Evolutionary conservation across 2,329 filamentous ascomycete genomes (phyloP).

Genomic region (Metarhizium rileyi): DNA sequence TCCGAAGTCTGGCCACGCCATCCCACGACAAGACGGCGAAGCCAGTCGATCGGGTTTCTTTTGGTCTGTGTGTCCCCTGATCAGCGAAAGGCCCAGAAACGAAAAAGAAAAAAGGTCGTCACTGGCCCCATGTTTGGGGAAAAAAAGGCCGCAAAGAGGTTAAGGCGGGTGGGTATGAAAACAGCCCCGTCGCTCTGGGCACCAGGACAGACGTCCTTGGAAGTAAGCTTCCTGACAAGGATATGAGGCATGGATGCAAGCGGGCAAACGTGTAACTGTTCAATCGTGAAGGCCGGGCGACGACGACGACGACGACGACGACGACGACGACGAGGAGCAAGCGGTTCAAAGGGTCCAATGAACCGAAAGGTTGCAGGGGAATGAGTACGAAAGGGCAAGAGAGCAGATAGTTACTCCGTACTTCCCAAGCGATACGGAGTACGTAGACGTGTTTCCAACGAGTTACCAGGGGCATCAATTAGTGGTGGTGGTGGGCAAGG

Average conservation of each 20-base stretch:
- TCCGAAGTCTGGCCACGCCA: neutral
- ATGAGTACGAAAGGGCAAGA: too few relatives aligned
- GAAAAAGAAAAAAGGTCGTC: neutral
- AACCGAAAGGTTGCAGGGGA: too few relatives aligned
- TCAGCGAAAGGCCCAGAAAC: neutral
- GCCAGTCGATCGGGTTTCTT: neutral
- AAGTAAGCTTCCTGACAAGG: neutral
- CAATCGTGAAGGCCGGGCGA: too few relatives aligned
- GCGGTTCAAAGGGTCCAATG: too few relatives aligned
- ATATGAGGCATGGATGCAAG: neutral
- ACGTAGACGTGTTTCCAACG: too few relatives aligned
- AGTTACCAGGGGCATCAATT: too few relatives aligned
- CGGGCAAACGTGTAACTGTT: neutral
- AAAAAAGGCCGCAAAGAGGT: neutral
- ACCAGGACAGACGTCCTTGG: neutral
- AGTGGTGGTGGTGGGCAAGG: too few relatives aligned
- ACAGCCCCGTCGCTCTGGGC: neutral
- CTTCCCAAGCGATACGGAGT: too few relatives aligned
- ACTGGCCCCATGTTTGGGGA: neutral
- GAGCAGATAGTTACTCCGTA: too few relatives aligned
- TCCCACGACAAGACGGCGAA: neutral
- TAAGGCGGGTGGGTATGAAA: neutral
- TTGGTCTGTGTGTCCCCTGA: constrained; percentile 1
- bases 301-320: neutral
- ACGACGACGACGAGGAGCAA: too few relatives aligned